Percentiles rank a stretch among this genome's conserved stretches.
These are phyloP conservation scores for Malus orientalis DNA, from an alignment of 306 rosid species.

Conservation along the genomic window DNA sequence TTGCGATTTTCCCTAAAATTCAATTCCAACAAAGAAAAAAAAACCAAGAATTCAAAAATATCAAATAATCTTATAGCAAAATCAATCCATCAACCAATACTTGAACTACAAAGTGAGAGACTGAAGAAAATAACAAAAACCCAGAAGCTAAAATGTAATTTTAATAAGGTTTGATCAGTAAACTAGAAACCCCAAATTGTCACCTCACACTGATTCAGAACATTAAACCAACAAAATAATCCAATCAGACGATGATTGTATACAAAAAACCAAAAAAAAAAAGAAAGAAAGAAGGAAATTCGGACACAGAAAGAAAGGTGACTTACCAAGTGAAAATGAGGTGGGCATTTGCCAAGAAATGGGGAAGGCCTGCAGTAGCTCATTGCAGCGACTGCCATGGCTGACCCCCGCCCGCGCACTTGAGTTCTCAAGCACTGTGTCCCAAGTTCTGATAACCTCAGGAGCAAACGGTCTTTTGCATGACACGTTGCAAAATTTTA, in stretches of 20 bases:
- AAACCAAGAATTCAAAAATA: not conserved
- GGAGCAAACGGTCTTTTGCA: not conserved
- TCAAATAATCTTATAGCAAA: not conserved
- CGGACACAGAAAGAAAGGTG: not conserved
- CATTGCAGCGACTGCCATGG: constrained; percentile 42
- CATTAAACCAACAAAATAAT: not conserved
- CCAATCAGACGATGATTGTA: not conserved
- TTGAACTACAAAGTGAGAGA: not conserved
- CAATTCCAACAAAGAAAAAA: too few relatives aligned
- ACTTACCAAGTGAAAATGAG: constrained; percentile 23
- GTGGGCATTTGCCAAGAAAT: constrained; percentile 33
- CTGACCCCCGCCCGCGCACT: constrained; percentile 6
- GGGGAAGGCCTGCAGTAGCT: constrained; percentile 48
- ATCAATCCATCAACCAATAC: not conserved
- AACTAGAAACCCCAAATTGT: too few relatives aligned
- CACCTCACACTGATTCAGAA: not conserved
- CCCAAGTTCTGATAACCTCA: not conserved
- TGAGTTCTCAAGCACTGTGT: too few relatives aligned
- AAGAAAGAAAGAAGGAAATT: not conserved
- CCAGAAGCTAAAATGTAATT: not conserved
- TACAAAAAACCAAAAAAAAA: not conserved
- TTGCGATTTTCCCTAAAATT: constrained; percentile 28
- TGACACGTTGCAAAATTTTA: not conserved
- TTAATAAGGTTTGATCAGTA: not conserved
- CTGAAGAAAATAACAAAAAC: not conserved